Base-by-base conservation (phyloP, 225 moss, liverwort and hornwort genomes). In the Marchantia paleacea region DNA sequence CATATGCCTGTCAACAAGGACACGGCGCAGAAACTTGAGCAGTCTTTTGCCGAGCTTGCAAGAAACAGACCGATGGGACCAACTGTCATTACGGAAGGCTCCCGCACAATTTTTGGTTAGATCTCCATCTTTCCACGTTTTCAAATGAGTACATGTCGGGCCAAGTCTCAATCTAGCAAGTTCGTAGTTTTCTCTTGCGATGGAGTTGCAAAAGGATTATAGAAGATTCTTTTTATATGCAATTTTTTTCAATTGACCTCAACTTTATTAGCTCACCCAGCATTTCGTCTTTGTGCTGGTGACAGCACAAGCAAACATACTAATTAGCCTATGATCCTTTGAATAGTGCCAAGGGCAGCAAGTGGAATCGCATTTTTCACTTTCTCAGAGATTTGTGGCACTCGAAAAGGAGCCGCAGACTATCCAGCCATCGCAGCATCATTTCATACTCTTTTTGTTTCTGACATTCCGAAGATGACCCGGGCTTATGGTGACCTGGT, bases 341-440 rank as follows among this genome's bases (percentile, higher is more conserved):
- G 20, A 68, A 85, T 86, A 94, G 94, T 91, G 82, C 92, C 92
- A 62, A 91, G 88, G 80, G 87, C 87, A 58, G 90, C 94, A 69
- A 91, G 94, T 79, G 94, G 94, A 64, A 86, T 91, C 26, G 92
- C 91, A 55, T 83, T 83, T 84, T 92, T 94, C 69, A 82, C 91
- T 79, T 94, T 94, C 78, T 84, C 87, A 63, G 92, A 92, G 78
- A 91, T 94, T 39, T 92, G 92, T 80, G 92, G 90, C 72, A 89
- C 88, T 30, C 86, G 90, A 6, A 91, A 92, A 87, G 94, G 92
- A 83, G 92, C 94, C 28, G 89, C 91, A 16, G 92, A 94, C 72
- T 94, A 92, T 80, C 80, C 91, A 73, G 94, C 92, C 30, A 91
- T 94, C 88, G 90, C 90, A 12, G 89, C 90, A 75, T 94, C 94